phyloP scores from a whole-genome alignment of 805 yeast genomes.

The Yamadazyma paraphyllophila region DNA sequence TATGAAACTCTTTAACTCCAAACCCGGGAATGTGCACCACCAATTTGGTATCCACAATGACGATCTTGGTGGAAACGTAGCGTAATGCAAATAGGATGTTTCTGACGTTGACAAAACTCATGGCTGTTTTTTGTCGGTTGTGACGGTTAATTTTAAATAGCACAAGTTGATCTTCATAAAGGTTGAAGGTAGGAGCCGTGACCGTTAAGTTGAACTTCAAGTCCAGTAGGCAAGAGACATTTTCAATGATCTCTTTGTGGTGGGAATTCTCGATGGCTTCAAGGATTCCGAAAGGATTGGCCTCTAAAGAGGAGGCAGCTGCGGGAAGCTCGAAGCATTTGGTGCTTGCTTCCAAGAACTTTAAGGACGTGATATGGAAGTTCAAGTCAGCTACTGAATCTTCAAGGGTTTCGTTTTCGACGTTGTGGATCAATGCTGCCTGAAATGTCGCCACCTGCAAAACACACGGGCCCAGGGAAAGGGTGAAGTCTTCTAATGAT shows the following conservation, averaged over 20 bases:
- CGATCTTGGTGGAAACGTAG: constrained; percentile 20
- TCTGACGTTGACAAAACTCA: constrained; percentile 15
- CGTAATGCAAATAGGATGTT: constrained; percentile 11
- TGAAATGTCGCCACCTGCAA: constrained; percentile 22
- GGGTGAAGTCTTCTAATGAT: constrained; percentile 25
- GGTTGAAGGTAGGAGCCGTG: constrained; percentile 34
- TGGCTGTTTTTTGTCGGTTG: constrained; percentile 2
- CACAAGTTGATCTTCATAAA: constrained; percentile 39
- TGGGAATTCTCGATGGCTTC: constrained; percentile 19
- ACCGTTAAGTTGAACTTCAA: constrained; percentile 19
- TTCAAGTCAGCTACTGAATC: constrained; percentile 12
- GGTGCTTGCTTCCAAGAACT: constrained; percentile 26
- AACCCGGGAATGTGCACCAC: constrained; percentile 30
- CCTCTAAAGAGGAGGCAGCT: constrained; percentile 24
- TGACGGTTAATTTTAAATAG: constrained; percentile 11
- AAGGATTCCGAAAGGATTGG: constrained; percentile 21
- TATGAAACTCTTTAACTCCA: constrained; percentile 18
- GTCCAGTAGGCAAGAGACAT: constrained; percentile 6
- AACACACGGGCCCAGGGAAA: constrained; percentile 17
- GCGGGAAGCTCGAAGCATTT: constrained; percentile 37
- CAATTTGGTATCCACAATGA: constrained; percentile 29
- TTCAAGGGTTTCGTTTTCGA: constrained; percentile 7
- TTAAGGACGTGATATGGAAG: constrained; percentile 28
- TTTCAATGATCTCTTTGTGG: background rate
- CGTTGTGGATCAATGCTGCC: constrained; percentile 13